Evolutionary conservation across 192 early-diverging fungal genomes (phyloP).

Genomic region (Backusella liffmaniae): DNA sequence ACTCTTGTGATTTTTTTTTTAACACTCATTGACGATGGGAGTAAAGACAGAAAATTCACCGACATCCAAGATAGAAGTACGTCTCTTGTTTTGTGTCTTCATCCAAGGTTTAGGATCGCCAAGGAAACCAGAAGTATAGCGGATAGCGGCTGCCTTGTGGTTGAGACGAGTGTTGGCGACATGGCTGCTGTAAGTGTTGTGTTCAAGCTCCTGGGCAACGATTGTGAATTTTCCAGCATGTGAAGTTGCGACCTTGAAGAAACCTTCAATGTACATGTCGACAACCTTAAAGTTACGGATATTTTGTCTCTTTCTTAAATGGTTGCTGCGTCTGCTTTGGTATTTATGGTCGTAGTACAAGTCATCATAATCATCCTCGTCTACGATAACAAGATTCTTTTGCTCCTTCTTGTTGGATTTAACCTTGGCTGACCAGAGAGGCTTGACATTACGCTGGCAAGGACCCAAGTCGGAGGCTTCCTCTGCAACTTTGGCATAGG

Average conservation of each 20-base stretch:
- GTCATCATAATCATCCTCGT: neutral
- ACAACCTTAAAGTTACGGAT: neutral
- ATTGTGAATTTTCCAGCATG: neutral
- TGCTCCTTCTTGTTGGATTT: neutral
- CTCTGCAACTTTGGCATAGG: slow-evolving; percentile 4
- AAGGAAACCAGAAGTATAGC: neutral
- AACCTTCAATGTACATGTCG: slow-evolving; percentile 5
- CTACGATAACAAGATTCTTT: neutral
- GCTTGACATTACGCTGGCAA: neutral
- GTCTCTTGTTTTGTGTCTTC: neutral
- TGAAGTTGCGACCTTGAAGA: neutral
- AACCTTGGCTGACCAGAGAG: neutral
- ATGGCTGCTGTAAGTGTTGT: neutral
- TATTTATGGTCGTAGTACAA: neutral
- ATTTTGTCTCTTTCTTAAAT: neutral
- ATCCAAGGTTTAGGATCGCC: neutral
- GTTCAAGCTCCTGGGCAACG: neutral
- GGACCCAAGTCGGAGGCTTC: neutral
- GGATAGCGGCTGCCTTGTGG: neutral
- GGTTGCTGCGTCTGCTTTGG: neutral
- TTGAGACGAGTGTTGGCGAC: neutral
- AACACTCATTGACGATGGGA: neutral
- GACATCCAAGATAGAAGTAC: neutral
- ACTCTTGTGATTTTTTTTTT: neutral
- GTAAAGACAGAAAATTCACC: neutral